Conservation (phyloP, 1,284 basidiomycete genomes). For the Ustilago hordei region DNA sequence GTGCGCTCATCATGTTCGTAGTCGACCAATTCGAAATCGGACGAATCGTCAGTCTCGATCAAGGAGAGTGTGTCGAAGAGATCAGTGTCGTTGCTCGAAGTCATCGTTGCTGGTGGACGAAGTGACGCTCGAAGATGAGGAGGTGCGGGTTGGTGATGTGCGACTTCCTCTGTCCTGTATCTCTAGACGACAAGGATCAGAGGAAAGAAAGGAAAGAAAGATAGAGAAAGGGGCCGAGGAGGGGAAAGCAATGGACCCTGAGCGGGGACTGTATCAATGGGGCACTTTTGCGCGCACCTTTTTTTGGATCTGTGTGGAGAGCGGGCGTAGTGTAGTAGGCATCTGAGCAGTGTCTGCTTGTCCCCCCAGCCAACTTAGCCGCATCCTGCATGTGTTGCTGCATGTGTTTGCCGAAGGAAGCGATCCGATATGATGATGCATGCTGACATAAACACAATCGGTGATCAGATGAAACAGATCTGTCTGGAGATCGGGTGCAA, state of each 20-base stretch:
- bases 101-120: constrained; percentile 1
- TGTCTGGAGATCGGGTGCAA: too few species aligned
- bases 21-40: constrained; percentile 41
- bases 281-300: constrained; percentile 1
- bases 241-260: constrained; percentile 8
- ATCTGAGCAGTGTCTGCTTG: constrained; percentile 8
- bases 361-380: not conserved
- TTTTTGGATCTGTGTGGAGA: constrained; percentile 9
- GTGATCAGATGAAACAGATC: too few species aligned
- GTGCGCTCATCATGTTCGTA: constrained; percentile 22
- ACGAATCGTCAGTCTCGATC: constrained; percentile 27
- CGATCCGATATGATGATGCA: too few species aligned
- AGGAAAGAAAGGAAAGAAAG: not conserved
- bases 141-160: not conserved
- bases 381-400: constrained; percentile 22
- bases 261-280: not conserved
- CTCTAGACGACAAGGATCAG: not conserved
- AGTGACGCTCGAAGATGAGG: not conserved
- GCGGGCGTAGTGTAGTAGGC: constrained; percentile 3
- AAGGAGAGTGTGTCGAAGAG: constrained; percentile 33
- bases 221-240: not conserved
- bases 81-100: constrained; percentile 34
- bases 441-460: too few species aligned
- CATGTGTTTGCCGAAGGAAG: too few species aligned
- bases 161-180: not conserved